Evolutionary conservation across 176 grass and related monocot genomes (phyloP).

Genomic region (Triticum aestivum): IWGSC_CS_RefSeq_v2.1 NC_057806.1:524760529-524761028

Average conservation of each 20-base stretch:
- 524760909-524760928: not conserved
- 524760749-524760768: slow-evolving; percentile 18
- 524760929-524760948: not conserved
- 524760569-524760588: not conserved
- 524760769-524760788: slow-evolving; percentile 24
- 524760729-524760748: slow-evolving; percentile 3
- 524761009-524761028: slow-evolving; percentile 23
- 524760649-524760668: not conserved
- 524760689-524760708: slow-evolving; percentile 9
- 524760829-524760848: not conserved
- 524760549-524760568: not conserved
- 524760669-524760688: not conserved
- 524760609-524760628: not conserved
- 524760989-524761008: slow-evolving; percentile 14
- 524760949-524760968: slow-evolving; percentile 77
- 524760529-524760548: not conserved
- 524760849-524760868: not conserved
- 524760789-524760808: slow-evolving; percentile 20
- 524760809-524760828: not conserved
- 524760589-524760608: no score
- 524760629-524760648: not conserved
- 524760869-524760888: not conserved
- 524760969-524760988: slow-evolving; percentile 76
- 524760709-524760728: slow-evolving; percentile 31
- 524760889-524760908: not conserved